Evolutionary conservation across 441 rosid genomes (phyloP).

Genomic region (Populus tomentosa): DNA sequence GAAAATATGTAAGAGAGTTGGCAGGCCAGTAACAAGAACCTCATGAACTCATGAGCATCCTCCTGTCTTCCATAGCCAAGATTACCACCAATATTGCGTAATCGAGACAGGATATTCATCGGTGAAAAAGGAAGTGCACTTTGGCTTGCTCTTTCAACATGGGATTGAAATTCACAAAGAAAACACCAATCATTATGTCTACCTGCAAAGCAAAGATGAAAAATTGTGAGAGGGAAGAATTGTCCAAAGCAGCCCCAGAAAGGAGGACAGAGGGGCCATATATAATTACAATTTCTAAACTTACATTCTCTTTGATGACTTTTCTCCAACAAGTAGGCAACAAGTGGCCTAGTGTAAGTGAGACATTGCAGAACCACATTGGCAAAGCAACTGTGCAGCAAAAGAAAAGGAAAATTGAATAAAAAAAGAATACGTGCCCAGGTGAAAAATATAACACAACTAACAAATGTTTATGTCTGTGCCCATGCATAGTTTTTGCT

Average conservation of each 20-base stretch:
- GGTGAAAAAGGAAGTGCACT: constrained; percentile 78
- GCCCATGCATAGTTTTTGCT: no score
- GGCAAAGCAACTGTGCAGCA: constrained; percentile 61
- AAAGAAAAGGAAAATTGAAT: no score
- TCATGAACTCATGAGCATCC: constrained; percentile 98
- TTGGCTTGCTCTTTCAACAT: constrained; percentile 71
- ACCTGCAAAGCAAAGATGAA: neutral
- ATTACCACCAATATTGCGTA: constrained; percentile 90
- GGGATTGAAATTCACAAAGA: constrained; percentile 40
- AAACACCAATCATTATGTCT: constrained; percentile 81
- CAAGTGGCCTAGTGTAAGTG: constrained; percentile 79
- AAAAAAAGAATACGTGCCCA: no score
- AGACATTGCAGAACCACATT: constrained; percentile 92
- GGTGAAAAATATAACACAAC: no score
- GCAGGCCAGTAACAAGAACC: no score
- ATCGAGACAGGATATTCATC: constrained; percentile 63
- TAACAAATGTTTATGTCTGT: no score
- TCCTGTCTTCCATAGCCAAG: constrained; percentile 98
- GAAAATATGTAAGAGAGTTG: no score
- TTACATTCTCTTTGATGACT: neutral
- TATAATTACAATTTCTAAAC: no score
- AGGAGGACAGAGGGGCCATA: no score
- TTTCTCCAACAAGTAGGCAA: constrained; percentile 78
- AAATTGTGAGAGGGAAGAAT: neutral
- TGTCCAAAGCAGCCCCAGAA: no score